A percentile compares a stretch with the other conserved stretches of the same genome.
Conservation (phyloP, 1,139 yeast species). For the Candida sp. region DNA sequence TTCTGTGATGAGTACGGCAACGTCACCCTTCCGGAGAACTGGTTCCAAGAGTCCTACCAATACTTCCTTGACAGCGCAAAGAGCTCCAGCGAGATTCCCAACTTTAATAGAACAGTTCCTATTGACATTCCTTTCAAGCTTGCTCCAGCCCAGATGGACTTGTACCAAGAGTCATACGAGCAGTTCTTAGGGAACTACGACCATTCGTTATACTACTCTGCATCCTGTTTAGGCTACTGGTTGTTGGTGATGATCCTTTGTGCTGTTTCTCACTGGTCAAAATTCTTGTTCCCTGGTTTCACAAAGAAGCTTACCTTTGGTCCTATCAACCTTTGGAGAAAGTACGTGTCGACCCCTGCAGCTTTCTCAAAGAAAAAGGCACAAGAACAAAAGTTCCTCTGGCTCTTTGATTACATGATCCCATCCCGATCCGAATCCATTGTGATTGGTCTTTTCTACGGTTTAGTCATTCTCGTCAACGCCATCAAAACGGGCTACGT, state of each 20-base stretch:
- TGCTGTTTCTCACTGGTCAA: conserved; percentile 45
- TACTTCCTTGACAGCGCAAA: conserved; percentile 23
- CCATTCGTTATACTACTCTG: conserved; percentile 50
- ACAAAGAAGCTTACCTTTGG: conserved; percentile 26
- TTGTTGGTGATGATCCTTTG: conserved; percentile 44
- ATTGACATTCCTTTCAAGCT: conserved; percentile 27
- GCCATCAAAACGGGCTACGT: conserved; percentile 23
- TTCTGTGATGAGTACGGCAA: conserved; percentile 9
- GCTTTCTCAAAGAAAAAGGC: conserved; percentile 25
- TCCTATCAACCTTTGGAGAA: conserved; percentile 27
- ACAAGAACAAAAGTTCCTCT: conserved; percentile 21
- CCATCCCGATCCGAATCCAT: conserved; percentile 32
- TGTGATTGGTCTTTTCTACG: conserved; percentile 33
- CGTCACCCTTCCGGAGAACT: conserved; percentile 18
- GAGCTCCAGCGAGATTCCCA: conserved; percentile 20
- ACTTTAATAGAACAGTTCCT: conserved; percentile 23
- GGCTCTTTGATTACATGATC: conserved; percentile 26
- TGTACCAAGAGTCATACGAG: conserved; percentile 25
- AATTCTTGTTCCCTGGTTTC: conserved; percentile 28
- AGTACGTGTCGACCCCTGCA: conserved; percentile 36
- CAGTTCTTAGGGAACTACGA: conserved; percentile 38
- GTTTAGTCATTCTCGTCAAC: conserved; percentile 44
- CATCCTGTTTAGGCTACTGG: conserved; percentile 55
- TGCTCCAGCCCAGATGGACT: conserved; percentile 13
- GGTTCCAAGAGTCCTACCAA: conserved; percentile 19